A percentile compares a stretch with the other conserved stretches of the same genome.
These are phyloP conservation scores for Scheffersomyces segobiensis DNA, from an alignment of 1,139 yeast species.

Conservation along the genomic window DNA sequence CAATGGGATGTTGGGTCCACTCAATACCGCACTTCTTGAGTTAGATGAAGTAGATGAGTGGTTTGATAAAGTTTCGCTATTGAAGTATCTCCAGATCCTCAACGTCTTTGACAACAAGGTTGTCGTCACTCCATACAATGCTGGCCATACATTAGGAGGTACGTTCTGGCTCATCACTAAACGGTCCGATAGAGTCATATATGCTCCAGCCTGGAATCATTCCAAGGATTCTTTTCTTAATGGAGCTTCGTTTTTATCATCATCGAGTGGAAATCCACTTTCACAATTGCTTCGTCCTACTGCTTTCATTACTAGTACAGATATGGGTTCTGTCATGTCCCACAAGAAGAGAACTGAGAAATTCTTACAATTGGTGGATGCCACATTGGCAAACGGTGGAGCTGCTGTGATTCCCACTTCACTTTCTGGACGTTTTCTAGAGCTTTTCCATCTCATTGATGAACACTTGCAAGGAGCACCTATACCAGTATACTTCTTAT, in stretches of 20 bases:
- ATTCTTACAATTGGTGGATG: slow-evolving; percentile 62
- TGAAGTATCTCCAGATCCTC: slow-evolving; percentile 82
- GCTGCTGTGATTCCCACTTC: slow-evolving; percentile 83
- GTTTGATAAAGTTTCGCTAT: slow-evolving; percentile 65
- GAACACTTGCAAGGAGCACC: slow-evolving; percentile 55
- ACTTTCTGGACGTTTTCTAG: slow-evolving; percentile 81
- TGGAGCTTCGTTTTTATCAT: slow-evolving; percentile 67
- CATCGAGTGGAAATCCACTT: slow-evolving; percentile 51
- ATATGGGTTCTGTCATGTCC: slow-evolving; percentile 65
- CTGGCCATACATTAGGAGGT: slow-evolving; percentile 95
- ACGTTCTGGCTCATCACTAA: slow-evolving; percentile 78
- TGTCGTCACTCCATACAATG: slow-evolving; percentile 77
- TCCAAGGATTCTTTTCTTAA: slow-evolving; percentile 83
- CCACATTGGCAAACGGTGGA: slow-evolving; percentile 69
- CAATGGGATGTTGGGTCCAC: slow-evolving; percentile 74
- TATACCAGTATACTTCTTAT: slow-evolving; percentile 70
- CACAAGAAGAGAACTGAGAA: slow-evolving; percentile 67
- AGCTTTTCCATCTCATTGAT: slow-evolving; percentile 71
- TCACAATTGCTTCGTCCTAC: slow-evolving; percentile 76
- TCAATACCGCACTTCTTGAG: slow-evolving; percentile 60
- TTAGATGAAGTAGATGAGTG: slow-evolving; percentile 76
- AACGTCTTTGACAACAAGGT: slow-evolving; percentile 60
- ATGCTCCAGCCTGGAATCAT: slow-evolving; percentile 96
- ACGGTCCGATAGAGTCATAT: slow-evolving; percentile 74
- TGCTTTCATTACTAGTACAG: slow-evolving; percentile 76